A percentile compares a stretch with the other conserved stretches of the same genome.
Evolutionary conservation across 331 rosid species (phyloP).

Genomic region (Acacia pycnantha): DNA sequence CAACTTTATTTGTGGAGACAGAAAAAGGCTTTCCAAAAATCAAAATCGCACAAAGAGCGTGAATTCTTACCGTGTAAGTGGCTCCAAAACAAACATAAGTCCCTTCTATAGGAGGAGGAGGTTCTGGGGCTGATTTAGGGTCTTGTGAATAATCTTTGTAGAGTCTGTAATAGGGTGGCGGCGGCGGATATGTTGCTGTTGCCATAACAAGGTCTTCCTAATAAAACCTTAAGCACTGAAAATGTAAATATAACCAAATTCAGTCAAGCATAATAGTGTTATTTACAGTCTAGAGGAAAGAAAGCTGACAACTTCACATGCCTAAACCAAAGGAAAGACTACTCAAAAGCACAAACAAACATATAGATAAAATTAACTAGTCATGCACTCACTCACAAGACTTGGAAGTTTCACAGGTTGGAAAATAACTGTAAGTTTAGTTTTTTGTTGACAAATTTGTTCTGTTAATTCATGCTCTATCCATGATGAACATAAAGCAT

Average conservation of each 20-base stretch:
- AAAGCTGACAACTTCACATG: conserved; percentile 2
- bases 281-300: background rate
- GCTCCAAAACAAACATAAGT: conserved; percentile 77
- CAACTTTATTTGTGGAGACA: background rate
- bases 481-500: background rate
- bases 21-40: background rate
- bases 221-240: conserved; percentile 14
- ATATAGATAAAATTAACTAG: background rate
- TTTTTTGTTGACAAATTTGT: background rate
- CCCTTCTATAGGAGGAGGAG: conserved; percentile 87
- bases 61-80: conserved; percentile 65
- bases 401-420: background rate
- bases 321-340: background rate
- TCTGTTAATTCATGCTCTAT: background rate
- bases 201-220: conserved; percentile 54
- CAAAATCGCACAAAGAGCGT: conserved; percentile 4
- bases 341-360: background rate
- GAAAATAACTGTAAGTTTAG: background rate
- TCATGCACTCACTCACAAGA: background rate
- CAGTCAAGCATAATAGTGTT: background rate
- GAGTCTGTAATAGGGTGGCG: conserved; percentile 85
- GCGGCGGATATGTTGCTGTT: conserved; percentile 88
- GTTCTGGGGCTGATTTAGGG: conserved; percentile 82
- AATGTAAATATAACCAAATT: background rate
- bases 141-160: conserved; percentile 79